Evolutionary conservation across 2,329 filamentous ascomycete species (phyloP).

Genomic region (Aspergillus thermomutatus): DNA sequence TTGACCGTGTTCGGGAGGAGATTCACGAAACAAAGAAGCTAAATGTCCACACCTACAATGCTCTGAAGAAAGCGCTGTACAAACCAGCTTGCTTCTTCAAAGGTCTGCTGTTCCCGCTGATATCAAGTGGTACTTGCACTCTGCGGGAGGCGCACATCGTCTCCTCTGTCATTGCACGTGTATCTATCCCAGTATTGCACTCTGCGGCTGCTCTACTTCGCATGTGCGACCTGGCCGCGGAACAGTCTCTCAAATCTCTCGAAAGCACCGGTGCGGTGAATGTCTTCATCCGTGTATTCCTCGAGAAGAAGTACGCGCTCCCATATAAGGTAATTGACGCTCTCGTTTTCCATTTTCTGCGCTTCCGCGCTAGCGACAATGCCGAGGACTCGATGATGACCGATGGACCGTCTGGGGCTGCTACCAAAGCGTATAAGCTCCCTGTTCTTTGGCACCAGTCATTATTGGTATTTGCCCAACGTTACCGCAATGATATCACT

Average conservation of each 20-base stretch:
- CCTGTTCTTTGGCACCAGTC: constrained; percentile 97
- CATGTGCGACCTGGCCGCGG: constrained; percentile 89
- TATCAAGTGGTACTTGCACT: constrained; percentile 82
- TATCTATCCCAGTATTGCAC: constrained; percentile 86
- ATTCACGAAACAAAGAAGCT: constrained; percentile 93
- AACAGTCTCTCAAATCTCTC: constrained; percentile 72
- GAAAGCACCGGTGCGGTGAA: constrained; percentile 91
- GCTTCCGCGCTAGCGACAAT: constrained; percentile 69
- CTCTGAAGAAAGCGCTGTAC: constrained; percentile 87
- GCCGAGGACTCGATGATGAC: constrained; percentile 52
- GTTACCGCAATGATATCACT: constrained; percentile 93
- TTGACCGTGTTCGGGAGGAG: constrained; percentile 88
- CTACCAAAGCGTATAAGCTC: constrained; percentile 61
- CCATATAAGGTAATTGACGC: constrained; percentile 94
- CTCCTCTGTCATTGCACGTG: constrained; percentile 75
- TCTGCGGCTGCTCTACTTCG: constrained; percentile 88
- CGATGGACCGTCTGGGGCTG: constrained; percentile 39
- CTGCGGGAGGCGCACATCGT: constrained; percentile 90
- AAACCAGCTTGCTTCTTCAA: constrained; percentile 97
- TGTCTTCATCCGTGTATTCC: constrained; percentile 85
- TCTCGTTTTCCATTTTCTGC: constrained; percentile 92
- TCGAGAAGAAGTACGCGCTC: constrained; percentile 96
- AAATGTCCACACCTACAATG: constrained; percentile 92
- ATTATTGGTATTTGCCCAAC: constrained; percentile 84
- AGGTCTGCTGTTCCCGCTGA: constrained; percentile 86